Conservation (phyloP, 2,329 filamentous ascomycete species). For the Parascedosporium putredinis region DNA sequence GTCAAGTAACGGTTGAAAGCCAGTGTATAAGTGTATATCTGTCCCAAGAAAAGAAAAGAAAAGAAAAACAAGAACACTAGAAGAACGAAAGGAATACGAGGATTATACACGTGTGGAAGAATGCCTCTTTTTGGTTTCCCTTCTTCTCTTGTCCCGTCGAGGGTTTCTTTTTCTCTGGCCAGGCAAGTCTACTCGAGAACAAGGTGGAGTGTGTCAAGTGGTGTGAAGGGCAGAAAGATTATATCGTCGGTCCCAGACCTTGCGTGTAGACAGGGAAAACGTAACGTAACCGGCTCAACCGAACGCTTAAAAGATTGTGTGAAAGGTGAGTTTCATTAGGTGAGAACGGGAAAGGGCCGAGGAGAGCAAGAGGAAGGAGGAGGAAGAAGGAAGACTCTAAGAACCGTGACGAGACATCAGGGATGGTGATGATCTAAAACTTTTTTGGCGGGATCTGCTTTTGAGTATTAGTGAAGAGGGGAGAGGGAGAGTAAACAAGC, state of each 20-base stretch:
- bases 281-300: background rate
- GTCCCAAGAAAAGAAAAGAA: too few species aligned
- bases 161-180: too few species aligned
- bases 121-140: background rate
- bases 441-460: background rate
- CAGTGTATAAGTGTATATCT: background rate
- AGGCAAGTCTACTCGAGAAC: background rate
- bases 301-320: background rate
- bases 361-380: background rate
- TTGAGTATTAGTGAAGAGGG: background rate
- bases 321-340: background rate
- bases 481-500: background rate
- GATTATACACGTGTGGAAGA: background rate
- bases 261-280: background rate
- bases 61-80: too few species aligned
- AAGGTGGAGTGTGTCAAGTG: background rate
- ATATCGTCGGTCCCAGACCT: background rate
- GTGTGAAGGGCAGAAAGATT: background rate
- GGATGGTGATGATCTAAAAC: background rate
- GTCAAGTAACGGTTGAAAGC: background rate
- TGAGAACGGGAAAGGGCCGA: background rate
- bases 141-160: too few species aligned
- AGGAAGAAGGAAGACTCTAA: slow-evolving; percentile 3
- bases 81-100: background rate
- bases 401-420: background rate